Base-by-base conservation (phyloP, 805 yeast genomes). In the Diddensiella transvaalensis region DNA sequence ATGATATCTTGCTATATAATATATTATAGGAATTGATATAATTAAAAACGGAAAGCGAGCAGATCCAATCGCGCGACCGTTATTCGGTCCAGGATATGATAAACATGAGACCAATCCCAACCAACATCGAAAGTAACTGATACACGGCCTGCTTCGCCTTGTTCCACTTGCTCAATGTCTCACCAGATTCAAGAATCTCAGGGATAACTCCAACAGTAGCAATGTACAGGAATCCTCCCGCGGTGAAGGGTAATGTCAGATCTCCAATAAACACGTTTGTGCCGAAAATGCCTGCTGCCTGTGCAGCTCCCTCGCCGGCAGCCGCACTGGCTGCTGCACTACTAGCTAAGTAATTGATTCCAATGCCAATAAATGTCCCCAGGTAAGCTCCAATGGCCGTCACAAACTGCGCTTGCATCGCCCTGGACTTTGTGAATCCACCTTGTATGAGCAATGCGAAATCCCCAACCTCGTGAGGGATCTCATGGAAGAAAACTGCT, bases 401-500 rank as follows among this genome's bases (percentile, higher is more conserved):
- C 29, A 82, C 57, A 46, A 82, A 72, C 64, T 85, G 90, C 0
- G 86, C 79, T 46, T 72, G 73, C 74, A 83, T 72, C 2, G 87
- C 88, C 53, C 79, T 79, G 64, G 78, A 66, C 64, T 80, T 80
- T 18, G 85, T 71, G 55, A 81, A 77, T 0, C 91, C 91, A 19
- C 83, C 82, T 58, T 81, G 80, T 52, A 82, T 75, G 51, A 85
- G 68, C 22, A 85, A 68, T 0, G 89, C 90, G 66, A 82, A 85
- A 60, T 85, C 93, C 42, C 91, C 90, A 52, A 85, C 76, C 60
- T 84, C 88, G 61, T 85, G 93, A 3, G 93, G 93, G 42, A 85
- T 77, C 62, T 85, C 93, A 62, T 85, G 93, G 64, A 82, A 76
- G 52, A 84, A 74, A 23, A 85, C 82, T 1, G 90, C 87, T 32